Evolutionary conservation across 306 rosid species (phyloP), one percentile per base, ranked within the genome.

Genomic region (Lathyrus aphaca): DNA sequence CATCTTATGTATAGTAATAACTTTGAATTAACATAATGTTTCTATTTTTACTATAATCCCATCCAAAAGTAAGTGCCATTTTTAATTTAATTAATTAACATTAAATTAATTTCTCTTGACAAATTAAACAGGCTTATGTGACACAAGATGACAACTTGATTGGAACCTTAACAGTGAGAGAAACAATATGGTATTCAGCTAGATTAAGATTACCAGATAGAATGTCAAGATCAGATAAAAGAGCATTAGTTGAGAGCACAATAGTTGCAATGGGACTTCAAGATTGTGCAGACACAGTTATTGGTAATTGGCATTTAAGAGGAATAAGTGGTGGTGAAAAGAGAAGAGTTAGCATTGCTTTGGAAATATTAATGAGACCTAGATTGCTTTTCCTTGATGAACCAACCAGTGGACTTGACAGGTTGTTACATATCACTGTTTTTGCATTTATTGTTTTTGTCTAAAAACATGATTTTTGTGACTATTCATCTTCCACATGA

Each of bases 311-410:
- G 99, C 99, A 95, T 73, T 74, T 95, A 73, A 80, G 99, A 6
- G 99, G 99, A 46, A 89, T 95, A 55, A 95, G 99, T 80, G 99
- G 99, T 1, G 99, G 99, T 8, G 99, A 91, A 74, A 95, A 86
- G 81, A 81, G 99, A 84, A 77, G 99, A 54, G 97, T 95, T 71
- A 95, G 99, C 82, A 95, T 95, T 75, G 99, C 91, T 12, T 76
- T 95, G 76, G 99, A 95, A 77, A 91, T 91, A 69, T 81, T 95
- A 69, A 95, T 84, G 86, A 86, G 97, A 53, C 99, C 99, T 11
- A 77, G 99, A 51, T 23, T 95, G 73, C 95, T 95, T 35, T 95
- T 95, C 64, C 97, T 95, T 43, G 99, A 95, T 79, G 99, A 95
- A 38, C 99, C 99, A 35, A 94, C 99, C 10, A 95, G 99, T 57